Conservation (phyloP, 345 rosid species). For the Salix viminalis region DNA sequence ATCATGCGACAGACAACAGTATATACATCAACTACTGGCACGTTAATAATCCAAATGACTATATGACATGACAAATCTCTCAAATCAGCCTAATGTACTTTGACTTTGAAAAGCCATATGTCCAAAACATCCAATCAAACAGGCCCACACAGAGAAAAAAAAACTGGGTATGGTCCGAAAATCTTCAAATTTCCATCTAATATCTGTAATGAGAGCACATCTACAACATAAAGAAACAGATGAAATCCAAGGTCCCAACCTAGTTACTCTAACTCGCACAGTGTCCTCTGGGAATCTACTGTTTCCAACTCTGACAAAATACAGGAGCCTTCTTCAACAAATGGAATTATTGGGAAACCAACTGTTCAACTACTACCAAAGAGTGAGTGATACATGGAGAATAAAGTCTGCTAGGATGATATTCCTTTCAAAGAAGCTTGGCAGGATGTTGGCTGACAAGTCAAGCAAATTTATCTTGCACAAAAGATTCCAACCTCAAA, state of each 20-base stretch:
- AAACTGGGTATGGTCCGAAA: background rate
- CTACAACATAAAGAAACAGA: background rate
- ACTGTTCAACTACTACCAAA: background rate
- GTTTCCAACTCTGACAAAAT: background rate
- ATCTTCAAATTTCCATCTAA: background rate
- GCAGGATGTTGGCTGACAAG: background rate
- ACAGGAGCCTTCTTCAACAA: background rate
- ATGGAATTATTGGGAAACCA: background rate
- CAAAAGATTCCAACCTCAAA: background rate
- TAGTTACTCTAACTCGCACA: background rate
- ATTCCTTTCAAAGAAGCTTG: background rate
- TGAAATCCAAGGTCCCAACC: constrained; percentile 1
- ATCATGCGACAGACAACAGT: background rate
- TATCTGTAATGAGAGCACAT: background rate
- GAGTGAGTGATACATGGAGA: background rate
- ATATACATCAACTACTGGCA: background rate
- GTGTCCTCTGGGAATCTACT: background rate
- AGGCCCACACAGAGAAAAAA: background rate
- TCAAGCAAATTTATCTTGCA: background rate
- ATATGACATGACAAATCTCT: background rate
- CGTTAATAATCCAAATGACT: background rate
- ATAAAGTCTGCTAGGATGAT: background rate
- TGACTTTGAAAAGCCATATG: background rate
- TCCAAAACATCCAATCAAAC: background rate
- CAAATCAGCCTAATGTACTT: background rate